Base-by-base conservation (phyloP, 1,284 basidiomycete genomes). In the Marasmius tenuissimus region DNA sequence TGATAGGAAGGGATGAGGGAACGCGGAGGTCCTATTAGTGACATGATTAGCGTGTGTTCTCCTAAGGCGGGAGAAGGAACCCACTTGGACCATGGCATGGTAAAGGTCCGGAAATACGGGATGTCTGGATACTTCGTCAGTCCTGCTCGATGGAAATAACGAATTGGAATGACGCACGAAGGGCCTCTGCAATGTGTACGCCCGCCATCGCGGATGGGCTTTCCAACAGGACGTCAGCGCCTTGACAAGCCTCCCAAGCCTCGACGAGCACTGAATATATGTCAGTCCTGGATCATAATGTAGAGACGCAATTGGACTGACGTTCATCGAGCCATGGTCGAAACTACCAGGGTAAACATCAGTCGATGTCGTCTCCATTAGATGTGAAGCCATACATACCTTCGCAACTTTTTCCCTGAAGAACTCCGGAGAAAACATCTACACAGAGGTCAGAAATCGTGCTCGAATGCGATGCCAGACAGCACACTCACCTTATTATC, bases 381-480 rank as follows among this genome's bases (percentile, higher is more conserved):
- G n/a, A 5, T 10, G 16, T 1, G 35, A 20, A 34, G 14, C 45
- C 12, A 60, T 11, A 70, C 81, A 63, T 63, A 84, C 83, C 63
- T 84, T 80, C 10, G 77, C 76, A 6, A 93, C 72, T 49, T 87
- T 87, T 71, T 92, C 87, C 67, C 84, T 89, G 77, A 93, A 88
- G 72, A 93, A 94, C n/a, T 89, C 86, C 0, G 91, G 86, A 0
- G 90, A 91, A 74, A 93, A 93, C 83, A 92, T 93, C 81, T 89
- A 27, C 50, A 55, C 39, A 60, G n/a, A 52, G 14, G 49, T 53
- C 33, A 57, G 35, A 38, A 27, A 34, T 18, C 14, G 18, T 11
- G 12, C 22, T 16, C 14, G 22, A 14, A 20, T 5, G 9, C n/a
- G 33, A 39, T 34, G 55, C 9, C 39, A 2, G 47, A 51, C 22